These are phyloP conservation scores for Diplodia mutila DNA, from an alignment of 2,329 filamentous ascomycete genomes.

Conservation along the genomic window DNA sequence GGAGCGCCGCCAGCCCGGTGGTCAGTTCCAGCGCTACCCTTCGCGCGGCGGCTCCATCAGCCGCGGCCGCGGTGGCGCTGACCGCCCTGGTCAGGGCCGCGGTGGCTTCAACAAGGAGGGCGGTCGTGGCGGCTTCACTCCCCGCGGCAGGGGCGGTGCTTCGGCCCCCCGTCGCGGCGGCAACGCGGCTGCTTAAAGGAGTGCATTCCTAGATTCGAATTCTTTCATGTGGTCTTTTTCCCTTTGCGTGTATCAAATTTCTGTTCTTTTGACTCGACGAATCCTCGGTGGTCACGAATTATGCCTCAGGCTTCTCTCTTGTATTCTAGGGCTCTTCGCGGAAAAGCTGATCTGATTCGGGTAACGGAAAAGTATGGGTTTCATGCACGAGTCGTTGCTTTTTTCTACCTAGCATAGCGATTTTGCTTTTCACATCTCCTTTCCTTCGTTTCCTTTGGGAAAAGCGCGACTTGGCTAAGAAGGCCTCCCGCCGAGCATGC, in stretches of 20 bases:
- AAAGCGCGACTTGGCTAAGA: constrained; percentile 18
- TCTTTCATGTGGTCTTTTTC: constrained; percentile 18
- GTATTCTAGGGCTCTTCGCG: constrained; percentile 26
- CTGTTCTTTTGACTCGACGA: constrained; percentile 18
- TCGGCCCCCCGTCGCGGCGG: constrained; percentile 59
- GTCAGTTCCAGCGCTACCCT: constrained; percentile 42
- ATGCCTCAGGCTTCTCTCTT: constrained; percentile 27
- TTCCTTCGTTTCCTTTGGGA: constrained; percentile 25
- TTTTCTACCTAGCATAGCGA: constrained; percentile 26
- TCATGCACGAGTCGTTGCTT: constrained; percentile 25
- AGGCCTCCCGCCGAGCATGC: constrained; percentile 3
- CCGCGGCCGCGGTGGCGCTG: constrained; percentile 69
- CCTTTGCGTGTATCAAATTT: constrained; percentile 12
- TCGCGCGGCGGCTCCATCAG: constrained; percentile 44
- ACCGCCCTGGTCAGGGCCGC: constrained; percentile 63
- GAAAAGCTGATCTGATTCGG: constrained; percentile 27
- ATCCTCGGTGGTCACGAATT: constrained; percentile 26
- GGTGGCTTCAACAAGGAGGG: constrained; percentile 72
- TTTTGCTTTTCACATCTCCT: constrained; percentile 24
- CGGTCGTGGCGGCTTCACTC: constrained; percentile 68
- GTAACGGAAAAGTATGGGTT: constrained; percentile 27
- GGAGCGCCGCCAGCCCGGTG: constrained; percentile 71
- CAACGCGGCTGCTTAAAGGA: constrained; percentile 39
- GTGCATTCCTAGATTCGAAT: not conserved
- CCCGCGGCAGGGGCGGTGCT: constrained; percentile 41